Evolutionary conservation across 192 early-diverging fungal genomes (phyloP).

Genomic region (Chytriomyces sp.): DNA sequence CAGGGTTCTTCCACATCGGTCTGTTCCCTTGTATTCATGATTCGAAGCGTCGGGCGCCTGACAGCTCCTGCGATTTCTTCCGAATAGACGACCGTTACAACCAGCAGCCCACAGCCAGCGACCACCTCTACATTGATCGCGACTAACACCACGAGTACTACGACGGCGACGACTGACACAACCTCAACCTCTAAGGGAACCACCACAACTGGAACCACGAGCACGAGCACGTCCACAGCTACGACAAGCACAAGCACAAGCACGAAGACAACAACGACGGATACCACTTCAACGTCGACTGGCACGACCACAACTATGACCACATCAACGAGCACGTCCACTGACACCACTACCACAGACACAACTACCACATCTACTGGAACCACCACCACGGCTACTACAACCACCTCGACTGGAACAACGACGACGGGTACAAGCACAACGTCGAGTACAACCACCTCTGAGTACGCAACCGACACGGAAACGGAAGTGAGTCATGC

Average conservation of each 20-base stretch:
- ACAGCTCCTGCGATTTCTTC: not conserved
- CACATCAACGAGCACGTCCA: not conserved
- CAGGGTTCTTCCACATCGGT: not conserved
- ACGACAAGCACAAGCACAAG: not conserved
- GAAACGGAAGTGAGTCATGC: too few relatives aligned
- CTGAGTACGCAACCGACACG: not conserved
- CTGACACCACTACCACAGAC: conserved; percentile 17
- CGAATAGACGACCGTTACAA: not conserved
- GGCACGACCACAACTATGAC: not conserved
- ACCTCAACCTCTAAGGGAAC: not conserved
- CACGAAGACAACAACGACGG: not conserved
- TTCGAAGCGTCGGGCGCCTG: not conserved
- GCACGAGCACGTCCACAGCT: not conserved
- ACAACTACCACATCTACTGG: conserved; percentile 24
- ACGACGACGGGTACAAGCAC: conserved; percentile 8
- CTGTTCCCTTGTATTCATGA: not conserved
- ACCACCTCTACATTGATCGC: not conserved
- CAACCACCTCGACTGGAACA: conserved; percentile 34
- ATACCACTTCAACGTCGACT: too few relatives aligned
- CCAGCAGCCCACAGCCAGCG: not conserved
- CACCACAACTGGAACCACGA: not conserved
- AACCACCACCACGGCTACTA: conserved; percentile 8
- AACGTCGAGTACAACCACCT: not conserved
- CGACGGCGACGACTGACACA: not conserved
- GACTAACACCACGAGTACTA: not conserved